These are phyloP conservation scores for Aspergillus fumigatus DNA, from an alignment of 2,329 filamentous ascomycete genomes.

Conservation along the genomic window DNA sequence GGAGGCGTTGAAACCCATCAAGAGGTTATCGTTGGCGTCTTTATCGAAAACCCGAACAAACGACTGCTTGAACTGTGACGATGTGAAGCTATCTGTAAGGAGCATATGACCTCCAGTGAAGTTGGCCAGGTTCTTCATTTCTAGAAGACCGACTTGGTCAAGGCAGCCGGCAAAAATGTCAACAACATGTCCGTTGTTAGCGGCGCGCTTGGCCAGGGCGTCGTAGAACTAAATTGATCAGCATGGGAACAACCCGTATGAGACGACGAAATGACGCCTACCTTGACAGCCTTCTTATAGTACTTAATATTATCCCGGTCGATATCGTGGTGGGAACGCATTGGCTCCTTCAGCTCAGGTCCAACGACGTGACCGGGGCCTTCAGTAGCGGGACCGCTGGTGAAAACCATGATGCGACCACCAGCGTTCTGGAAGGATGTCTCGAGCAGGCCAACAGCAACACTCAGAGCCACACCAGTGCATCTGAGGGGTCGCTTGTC, in stretches of 20 bases:
- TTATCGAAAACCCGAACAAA: conserved; percentile 97
- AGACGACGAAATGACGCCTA: conserved; percentile 35
- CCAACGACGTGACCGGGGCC: conserved; percentile 96
- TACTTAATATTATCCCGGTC: conserved; percentile 99
- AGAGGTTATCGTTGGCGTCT: conserved; percentile 85
- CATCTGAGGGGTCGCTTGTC: conserved; percentile 87
- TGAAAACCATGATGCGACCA: conserved; percentile 94
- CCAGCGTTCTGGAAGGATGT: conserved; percentile 94
- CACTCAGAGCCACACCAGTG: conserved; percentile 92
- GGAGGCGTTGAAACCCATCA: conserved; percentile 98
- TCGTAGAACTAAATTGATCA: conserved; percentile 75
- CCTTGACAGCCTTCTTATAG: conserved; percentile 98
- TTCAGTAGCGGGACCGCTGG: conserved; percentile 90
- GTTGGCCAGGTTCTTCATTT: conserved; percentile 97
- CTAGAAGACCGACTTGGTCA: conserved; percentile 91
- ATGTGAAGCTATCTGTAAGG: conserved; percentile 94
- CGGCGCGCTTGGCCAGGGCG: conserved; percentile 83
- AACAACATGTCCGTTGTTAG: conserved; percentile 94
- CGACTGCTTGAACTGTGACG: conserved; percentile 98
- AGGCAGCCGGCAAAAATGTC: conserved; percentile 97
- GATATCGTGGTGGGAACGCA: conserved; percentile 97
- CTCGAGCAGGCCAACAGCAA: conserved; percentile 87
- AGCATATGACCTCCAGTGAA: conserved; percentile 98
- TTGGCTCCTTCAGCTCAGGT: conserved; percentile 90
- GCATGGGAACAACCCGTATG: conserved; percentile 3